Evolutionary conservation across 805 yeast genomes (phyloP).

Genomic region (Candida khao-thaluensis): DNA sequence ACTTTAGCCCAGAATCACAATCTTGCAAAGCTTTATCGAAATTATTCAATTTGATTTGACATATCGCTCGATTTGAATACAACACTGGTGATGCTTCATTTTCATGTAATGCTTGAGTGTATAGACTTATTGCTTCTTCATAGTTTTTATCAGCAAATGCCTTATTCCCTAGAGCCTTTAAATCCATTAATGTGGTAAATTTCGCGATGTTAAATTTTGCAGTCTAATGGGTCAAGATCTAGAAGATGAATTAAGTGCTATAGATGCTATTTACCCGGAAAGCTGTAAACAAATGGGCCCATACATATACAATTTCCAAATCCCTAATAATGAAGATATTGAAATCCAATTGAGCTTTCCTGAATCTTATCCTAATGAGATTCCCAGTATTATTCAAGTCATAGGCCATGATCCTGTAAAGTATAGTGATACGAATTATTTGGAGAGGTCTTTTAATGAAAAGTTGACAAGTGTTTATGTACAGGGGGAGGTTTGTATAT

Average conservation of each 20-base stretch:
- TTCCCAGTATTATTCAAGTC: slow-evolving; percentile 66
- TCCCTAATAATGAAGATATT: slow-evolving; percentile 64
- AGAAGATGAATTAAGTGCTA: slow-evolving; percentile 73
- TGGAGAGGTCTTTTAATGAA: slow-evolving; percentile 47
- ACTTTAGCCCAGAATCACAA: slow-evolving; percentile 48
- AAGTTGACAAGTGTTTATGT: slow-evolving; percentile 53
- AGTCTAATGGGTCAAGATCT: slow-evolving; percentile 44
- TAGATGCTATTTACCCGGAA: slow-evolving; percentile 85
- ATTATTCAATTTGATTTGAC: slow-evolving; percentile 52
- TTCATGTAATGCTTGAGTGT: slow-evolving; percentile 53
- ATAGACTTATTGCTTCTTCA: slow-evolving; percentile 50
- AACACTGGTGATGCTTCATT: slow-evolving; percentile 53
- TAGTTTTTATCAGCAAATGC: slow-evolving; percentile 48
- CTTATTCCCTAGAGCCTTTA: slow-evolving; percentile 50
- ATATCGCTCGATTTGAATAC: slow-evolving; percentile 68
- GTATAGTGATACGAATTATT: slow-evolving; percentile 44
- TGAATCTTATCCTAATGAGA: slow-evolving; percentile 58
- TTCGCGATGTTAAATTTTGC: slow-evolving; percentile 9
- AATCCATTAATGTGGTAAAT: slow-evolving; percentile 9
- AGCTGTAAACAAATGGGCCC: slow-evolving; percentile 41
- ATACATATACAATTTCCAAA: slow-evolving; percentile 44
- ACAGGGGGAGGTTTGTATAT: slow-evolving; percentile 71
- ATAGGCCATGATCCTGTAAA: slow-evolving; percentile 26
- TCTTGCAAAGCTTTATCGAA: slow-evolving; percentile 51
- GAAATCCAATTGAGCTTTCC: slow-evolving; percentile 73